These are phyloP conservation scores for Teunomyces funiuensis DNA, from an alignment of 805 yeast species.

Conservation along the genomic window DNA sequence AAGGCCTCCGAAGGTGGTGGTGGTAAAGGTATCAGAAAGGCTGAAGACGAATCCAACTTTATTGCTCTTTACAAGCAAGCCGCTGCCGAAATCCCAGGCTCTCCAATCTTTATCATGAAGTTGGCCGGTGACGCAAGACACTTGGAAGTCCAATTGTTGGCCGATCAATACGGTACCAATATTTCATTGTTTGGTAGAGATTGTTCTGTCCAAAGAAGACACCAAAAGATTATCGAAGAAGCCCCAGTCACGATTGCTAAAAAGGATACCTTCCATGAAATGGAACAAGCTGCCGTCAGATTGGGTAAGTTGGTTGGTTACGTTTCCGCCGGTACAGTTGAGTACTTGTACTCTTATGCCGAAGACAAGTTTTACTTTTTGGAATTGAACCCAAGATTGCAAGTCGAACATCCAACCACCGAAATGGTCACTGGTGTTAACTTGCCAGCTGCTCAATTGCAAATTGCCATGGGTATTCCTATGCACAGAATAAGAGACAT, in stretches of 20 bases:
- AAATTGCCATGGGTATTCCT: conserved; percentile 99
- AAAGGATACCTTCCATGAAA: conserved; percentile 76
- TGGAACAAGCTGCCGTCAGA: conserved; percentile 98
- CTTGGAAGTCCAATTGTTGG: conserved; percentile 94
- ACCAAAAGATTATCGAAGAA: conserved; percentile 97
- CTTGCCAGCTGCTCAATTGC: conserved; percentile 97
- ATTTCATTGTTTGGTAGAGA: conserved; percentile 98
- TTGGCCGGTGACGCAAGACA: conserved; percentile 97
- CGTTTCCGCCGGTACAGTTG: conserved; percentile 99
- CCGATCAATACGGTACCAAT: conserved; percentile 98
- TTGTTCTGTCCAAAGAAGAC: conserved; percentile 99
- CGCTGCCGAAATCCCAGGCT: conserved; percentile 96
- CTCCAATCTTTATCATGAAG: conserved; percentile 97
- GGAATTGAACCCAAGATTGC: conserved; percentile 97
- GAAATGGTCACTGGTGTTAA: conserved; percentile 99
- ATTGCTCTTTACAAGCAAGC: conserved; percentile 83
- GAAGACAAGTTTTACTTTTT: conserved; percentile 95
- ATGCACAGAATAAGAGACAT: conserved; percentile 93
- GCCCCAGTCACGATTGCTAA: conserved; percentile 97
- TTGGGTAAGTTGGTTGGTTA: conserved; percentile 96
- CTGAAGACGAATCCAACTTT: conserved; percentile 80
- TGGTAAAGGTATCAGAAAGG: conserved; percentile 99
- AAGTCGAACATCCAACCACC: conserved; percentile 99
- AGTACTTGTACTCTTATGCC: conserved; percentile 89
- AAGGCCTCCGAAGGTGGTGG: conserved; percentile 99